Evolutionary conservation across 352 stramenopile species (phyloP).

Genomic region (Pythium guiyangense): DNA sequence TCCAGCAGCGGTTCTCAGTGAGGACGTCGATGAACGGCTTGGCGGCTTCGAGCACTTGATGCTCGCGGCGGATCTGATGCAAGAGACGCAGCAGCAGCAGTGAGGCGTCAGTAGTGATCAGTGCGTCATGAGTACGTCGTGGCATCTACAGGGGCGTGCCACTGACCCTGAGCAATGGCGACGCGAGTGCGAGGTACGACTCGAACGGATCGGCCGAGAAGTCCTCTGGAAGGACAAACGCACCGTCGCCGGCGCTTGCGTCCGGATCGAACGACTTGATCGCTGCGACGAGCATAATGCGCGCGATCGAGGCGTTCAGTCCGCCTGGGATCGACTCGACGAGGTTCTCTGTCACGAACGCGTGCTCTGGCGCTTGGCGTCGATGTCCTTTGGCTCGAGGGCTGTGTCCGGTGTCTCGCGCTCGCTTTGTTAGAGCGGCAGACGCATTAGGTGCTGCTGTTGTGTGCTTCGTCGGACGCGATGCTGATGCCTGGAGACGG

Average conservation of each 20-base stretch:
- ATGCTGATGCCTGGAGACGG: too few relatives aligned
- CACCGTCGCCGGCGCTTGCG: conserved; percentile 21
- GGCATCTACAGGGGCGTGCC: too few relatives aligned
- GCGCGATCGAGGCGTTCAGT: conserved; percentile 39
- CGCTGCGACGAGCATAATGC: conserved; percentile 41
- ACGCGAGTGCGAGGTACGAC: conserved; percentile 29
- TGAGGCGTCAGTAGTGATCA: too few relatives aligned
- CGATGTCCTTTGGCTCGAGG: too few relatives aligned
- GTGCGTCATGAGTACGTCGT: too few relatives aligned
- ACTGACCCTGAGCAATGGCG: conserved; percentile 40
- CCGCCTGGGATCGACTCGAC: conserved; percentile 49
- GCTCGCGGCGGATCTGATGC: conserved; percentile 46
- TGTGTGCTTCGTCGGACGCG: neutral
- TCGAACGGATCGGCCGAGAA: conserved; percentile 30
- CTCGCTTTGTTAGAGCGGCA: too few relatives aligned
- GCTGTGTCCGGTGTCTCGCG: too few relatives aligned
- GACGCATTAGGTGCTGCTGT: neutral
- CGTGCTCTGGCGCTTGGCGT: neutral
- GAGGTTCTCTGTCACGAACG: conserved; percentile 40
- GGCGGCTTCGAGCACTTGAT: conserved; percentile 36
- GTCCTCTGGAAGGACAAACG: conserved; percentile 32
- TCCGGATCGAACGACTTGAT: conserved; percentile 44
- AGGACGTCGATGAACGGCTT: conserved; percentile 32
- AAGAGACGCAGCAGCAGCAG: too few relatives aligned
- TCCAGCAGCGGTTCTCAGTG: conserved; percentile 43